These are phyloP conservation scores for Tolypocladium ophioglossoides DNA, from an alignment of 2,329 filamentous ascomycete genomes.

Conservation along the genomic window DNA sequence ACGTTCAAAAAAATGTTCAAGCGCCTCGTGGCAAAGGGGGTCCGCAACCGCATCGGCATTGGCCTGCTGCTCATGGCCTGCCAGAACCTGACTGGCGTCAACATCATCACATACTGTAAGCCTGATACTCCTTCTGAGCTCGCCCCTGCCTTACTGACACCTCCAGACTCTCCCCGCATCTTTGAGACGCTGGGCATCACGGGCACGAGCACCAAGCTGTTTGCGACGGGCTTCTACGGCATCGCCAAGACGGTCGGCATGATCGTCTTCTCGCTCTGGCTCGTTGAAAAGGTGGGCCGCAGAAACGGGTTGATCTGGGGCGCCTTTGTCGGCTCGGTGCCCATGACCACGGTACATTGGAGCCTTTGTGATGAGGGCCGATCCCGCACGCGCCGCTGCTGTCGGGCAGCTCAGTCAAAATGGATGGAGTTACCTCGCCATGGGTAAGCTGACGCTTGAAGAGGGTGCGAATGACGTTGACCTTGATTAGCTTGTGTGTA, in stretches of 20 bases:
- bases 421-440: slow-evolving; percentile 32
- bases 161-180: slow-evolving; percentile 22
- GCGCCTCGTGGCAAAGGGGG: slow-evolving; percentile 24
- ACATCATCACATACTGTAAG: slow-evolving; percentile 48
- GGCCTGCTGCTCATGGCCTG: slow-evolving; percentile 39
- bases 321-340: slow-evolving; percentile 23
- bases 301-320: slow-evolving; percentile 34
- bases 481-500: slow-evolving; percentile 20
- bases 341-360: slow-evolving; percentile 31
- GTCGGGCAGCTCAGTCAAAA: slow-evolving; percentile 31
- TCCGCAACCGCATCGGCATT: slow-evolving; percentile 25
- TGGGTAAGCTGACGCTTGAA: slow-evolving; percentile 19
- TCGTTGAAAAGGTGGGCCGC: slow-evolving; percentile 36
- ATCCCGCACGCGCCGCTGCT: slow-evolving; percentile 27
- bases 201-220: slow-evolving; percentile 19
- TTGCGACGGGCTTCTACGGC: slow-evolving; percentile 30
- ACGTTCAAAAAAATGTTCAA: slow-evolving; percentile 12
- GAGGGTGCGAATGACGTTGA: not conserved
- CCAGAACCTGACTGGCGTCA: slow-evolving; percentile 31
- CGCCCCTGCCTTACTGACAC: not conserved
- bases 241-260: slow-evolving; percentile 25
- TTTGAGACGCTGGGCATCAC: slow-evolving; percentile 25
- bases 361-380: slow-evolving; percentile 21
- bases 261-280: slow-evolving; percentile 28
- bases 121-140: not conserved